phyloP scores from a whole-genome alignment of 495 filamentous ascomycete species.

The Paragyromitra xinjiangensis region DNA sequence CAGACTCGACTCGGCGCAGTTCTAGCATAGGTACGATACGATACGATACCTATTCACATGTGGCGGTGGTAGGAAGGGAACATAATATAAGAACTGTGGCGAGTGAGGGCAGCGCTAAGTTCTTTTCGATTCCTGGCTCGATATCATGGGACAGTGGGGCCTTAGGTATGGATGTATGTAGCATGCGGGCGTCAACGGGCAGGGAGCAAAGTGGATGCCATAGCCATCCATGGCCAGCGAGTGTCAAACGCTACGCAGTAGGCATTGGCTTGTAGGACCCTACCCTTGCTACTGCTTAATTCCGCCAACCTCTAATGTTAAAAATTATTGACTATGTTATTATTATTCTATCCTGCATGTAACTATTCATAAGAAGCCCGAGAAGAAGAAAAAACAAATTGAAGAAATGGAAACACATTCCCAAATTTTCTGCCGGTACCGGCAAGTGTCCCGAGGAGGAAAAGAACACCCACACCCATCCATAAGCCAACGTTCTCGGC shows the following conservation, averaged over 20 bases:
- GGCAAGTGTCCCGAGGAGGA: constrained; percentile 5
- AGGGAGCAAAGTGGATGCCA: constrained; percentile 6
- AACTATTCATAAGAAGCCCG: constrained; percentile 6
- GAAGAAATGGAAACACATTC: background rate
- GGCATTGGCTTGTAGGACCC: constrained; percentile 19
- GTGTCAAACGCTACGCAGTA: background rate
- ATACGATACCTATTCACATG: constrained; percentile 5
- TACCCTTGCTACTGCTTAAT: constrained; percentile 16
- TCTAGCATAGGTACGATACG: constrained; percentile 3
- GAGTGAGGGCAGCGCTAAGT: constrained; percentile 43
- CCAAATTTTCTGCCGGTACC: background rate
- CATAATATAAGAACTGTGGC: constrained; percentile 49
- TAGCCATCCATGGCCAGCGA: background rate
- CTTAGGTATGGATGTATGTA: background rate
- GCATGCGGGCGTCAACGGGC: constrained; percentile 15
- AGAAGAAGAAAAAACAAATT: constrained; percentile 7
- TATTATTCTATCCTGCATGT: constrained; percentile 12
- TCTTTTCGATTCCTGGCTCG: constrained; percentile 20
- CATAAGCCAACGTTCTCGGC: constrained; percentile 27
- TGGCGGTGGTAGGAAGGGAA: constrained; percentile 20
- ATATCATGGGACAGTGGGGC: constrained; percentile 24
- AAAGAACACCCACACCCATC: constrained; percentile 2
- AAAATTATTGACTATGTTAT: constrained; percentile 33
- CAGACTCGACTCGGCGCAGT: constrained; percentile 10
- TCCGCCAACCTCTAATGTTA: constrained; percentile 6